Percentiles rank a stretch among this genome's conserved stretches.
These are phyloP conservation scores for Botryotinia convoluta DNA, from an alignment of 2,329 filamentous ascomycete species.

Conservation along the genomic window DNA sequence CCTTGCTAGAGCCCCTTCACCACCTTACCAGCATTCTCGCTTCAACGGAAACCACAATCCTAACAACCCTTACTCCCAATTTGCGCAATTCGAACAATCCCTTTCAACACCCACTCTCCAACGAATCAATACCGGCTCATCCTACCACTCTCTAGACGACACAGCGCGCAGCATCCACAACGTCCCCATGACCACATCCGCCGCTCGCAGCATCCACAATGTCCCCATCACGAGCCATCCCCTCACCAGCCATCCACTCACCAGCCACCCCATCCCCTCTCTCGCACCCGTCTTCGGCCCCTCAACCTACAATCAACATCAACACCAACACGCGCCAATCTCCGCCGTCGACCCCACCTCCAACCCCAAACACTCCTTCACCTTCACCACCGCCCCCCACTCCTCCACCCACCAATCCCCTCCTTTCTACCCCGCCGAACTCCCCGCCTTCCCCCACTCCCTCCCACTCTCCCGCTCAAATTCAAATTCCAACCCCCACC, in stretches of 20 bases:
- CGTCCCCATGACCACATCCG: not conserved
- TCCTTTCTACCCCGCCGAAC: not conserved
- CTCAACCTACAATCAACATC: not conserved
- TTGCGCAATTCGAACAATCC: conserved; percentile 19
- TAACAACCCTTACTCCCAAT: conserved; percentile 19
- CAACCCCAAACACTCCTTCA: conserved; percentile 20
- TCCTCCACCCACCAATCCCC: not conserved
- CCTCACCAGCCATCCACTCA: not conserved
- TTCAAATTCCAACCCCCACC: not conserved
- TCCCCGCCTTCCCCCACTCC: not conserved
- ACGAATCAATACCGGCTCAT: conserved; percentile 10
- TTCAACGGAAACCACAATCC: conserved; percentile 1
- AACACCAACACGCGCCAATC: not conserved
- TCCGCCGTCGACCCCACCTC: conserved; percentile 7
- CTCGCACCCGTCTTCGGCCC: not conserved
- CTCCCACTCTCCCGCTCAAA: conserved; percentile 5
- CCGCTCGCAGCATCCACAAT: conserved; percentile 5
- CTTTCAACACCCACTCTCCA: conserved; percentile 15
- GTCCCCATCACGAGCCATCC: not conserved
- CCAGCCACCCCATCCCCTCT: not conserved
- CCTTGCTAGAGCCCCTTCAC: not conserved
- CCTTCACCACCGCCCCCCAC: conserved; percentile 16
- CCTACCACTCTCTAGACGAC: conserved; percentile 8
- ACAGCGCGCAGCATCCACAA: conserved; percentile 3
- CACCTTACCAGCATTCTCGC: not conserved